Percentiles rank a stretch among this genome's conserved stretches.
phyloP scores from a whole-genome alignment of 441 rosid species.

The Geranium incanum region DNA sequence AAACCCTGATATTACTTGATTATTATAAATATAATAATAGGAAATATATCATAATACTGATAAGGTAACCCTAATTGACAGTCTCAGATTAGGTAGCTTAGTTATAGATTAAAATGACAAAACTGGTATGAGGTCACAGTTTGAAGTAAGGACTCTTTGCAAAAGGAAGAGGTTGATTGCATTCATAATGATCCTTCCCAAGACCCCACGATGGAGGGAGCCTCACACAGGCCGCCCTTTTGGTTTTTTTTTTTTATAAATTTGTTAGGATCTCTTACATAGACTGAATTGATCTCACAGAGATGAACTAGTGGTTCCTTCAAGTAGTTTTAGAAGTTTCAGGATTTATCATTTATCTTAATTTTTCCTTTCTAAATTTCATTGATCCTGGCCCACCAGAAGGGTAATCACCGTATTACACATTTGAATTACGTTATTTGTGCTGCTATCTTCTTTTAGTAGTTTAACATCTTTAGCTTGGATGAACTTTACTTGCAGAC shows the following conservation, averaged over 20 bases:
- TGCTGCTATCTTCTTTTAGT: constrained; percentile 10
- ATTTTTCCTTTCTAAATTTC: not conserved
- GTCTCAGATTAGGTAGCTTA: not conserved
- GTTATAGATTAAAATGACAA: not conserved
- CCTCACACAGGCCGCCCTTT: too few relatives aligned
- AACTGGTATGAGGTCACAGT: not conserved
- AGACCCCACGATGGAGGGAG: too few relatives aligned
- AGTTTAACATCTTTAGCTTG: constrained; percentile 20
- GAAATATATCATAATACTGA: too few relatives aligned
- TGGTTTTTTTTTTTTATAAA: not conserved
- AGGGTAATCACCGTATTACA: not conserved
- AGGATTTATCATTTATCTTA: not conserved
- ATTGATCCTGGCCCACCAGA: not conserved
- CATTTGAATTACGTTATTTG: not conserved
- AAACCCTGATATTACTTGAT: too few relatives aligned
- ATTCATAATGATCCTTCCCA: too few relatives aligned
- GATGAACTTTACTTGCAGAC: constrained; percentile 50
- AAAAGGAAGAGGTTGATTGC: too few relatives aligned
- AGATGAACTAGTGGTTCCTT: not conserved
- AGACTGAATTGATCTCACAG: not conserved
- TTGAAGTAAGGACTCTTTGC: too few relatives aligned
- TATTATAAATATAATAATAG: too few relatives aligned
- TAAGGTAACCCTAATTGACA: not conserved
- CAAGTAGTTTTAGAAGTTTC: constrained; percentile 6
- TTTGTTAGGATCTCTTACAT: not conserved